Evolutionary conservation across 345 rosid species (phyloP), one percentile per base, ranked within the genome.

Genomic region (Sonneratia alba): DNA sequence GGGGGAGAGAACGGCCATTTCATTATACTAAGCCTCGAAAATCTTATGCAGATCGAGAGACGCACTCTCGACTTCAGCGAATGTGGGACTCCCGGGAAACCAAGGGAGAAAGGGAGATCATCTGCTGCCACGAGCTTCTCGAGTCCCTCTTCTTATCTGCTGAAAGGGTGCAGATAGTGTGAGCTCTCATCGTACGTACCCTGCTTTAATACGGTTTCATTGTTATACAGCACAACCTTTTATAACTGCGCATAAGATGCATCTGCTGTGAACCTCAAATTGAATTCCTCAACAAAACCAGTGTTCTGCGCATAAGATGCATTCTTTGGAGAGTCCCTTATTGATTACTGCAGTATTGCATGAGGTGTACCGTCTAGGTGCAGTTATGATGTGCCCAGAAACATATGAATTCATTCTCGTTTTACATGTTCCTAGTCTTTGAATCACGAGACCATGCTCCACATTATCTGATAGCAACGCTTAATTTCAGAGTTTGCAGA

Each of bases 41-140:
- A 83, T 24, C 18, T 15, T 72, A 63, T 77, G 86, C 88, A 96
- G 99, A 81, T 84, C 24, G 99, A 91, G 78, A 78, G 94, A 21
- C 97, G 99, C 1, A 72, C 78, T 14, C 92, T 96, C 12, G 99
- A 96, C 81, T 96, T 96, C 79, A 92, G 91, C 49, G 99, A 96
- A 71, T 96, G 99, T 37, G 98, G 79, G 71, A 90, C 91, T 42
- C 99, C 98, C 0, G 87, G 77, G 77, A 91, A 85, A 78, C 82
- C 79, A 66, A 81, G 38, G 53, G 92, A 82, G 71, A 78, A 76
- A 21, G 81, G 79, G n/a, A 79, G 0, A 78, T 81, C 88, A 3
- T 81, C 81, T 6, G 67, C 73, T 27, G 81, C 78, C 16, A 3
- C 72, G 65, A 73, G 75, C 76, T 82, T 82, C 76, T 80, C 93